Evolutionary conservation across 2,329 filamentous ascomycete species (phyloP), one percentile per base, ranked within the genome.

Genomic region (Fusarium sarcochroum): DNA sequence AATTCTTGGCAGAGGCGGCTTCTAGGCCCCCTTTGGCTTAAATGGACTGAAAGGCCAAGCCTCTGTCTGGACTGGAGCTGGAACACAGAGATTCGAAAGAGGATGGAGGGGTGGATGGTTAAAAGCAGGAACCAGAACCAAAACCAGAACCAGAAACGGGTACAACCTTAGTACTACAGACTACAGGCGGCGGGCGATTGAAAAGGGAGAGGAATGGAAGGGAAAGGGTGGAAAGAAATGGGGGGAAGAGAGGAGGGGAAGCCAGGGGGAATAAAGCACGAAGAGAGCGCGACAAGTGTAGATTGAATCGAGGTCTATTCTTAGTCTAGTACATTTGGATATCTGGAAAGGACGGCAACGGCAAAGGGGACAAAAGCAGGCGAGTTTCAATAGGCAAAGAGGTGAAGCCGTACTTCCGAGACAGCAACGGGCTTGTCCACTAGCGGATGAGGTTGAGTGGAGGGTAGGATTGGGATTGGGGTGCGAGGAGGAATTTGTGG

Each of bases 351-450:
- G 61, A 64, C 61, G 61, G 61, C 61, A 64, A 27, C 17, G 18
- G 25, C 21, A 42, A 38, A 32, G 45, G 45, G 47, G 41, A 38
- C 25, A 59, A 51, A 37, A n/a, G 41, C 34, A 50, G 21, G 27
- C 52, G 32, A 35, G 52, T 41, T 58, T 61, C 59, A 46, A 64
- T 64, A 59, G 45, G 51, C 40, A 62, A 48, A 44, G 40, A 49
- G 51, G 53, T 56, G 71, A 71, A 73, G 72, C 72, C 72, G 72
- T 63, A 71, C 69, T 74, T 74, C 72, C 72, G 72, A 74, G 70
- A 74, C 72, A 73, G 65, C 37, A 66, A 57, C 25, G 40, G 37
- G 58, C 56, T 63, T 66, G 46, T 52, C 61, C 66, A 66, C 66
- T 69, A 69, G 61, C 32, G 63, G 63, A 34, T 61, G 49, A 53